Evolutionary conservation across 495 filamentous ascomycete genomes (phyloP), one percentile per base, ranked within the genome.

Genomic region (Amorphotheca resinae): DNA sequence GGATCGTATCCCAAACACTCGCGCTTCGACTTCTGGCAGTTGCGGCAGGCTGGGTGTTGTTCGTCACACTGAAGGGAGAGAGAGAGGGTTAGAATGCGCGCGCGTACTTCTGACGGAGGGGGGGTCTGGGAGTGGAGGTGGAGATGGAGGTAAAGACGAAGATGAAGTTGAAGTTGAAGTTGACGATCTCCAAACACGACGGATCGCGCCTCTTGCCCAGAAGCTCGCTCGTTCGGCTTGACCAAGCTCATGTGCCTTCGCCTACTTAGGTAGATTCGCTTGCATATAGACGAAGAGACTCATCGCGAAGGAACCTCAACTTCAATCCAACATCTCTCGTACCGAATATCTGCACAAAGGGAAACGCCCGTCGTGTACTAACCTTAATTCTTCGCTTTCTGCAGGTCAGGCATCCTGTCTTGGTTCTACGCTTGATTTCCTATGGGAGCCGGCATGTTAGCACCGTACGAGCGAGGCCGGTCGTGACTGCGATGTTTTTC

Each of bases 341-440:
- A 41, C 45, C 45, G 38, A 45, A 40, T 34, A 21, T 26, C 35
- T 31, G 44, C 16, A 15, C 41, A 30, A 44, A 22, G 9, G 30
- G 41, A 44, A 33, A 14, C 26, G 44, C 50, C 44, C 36, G 44
- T 39, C 42, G 16, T 9, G 36, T 36, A 77, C 82, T 58, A 73
- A 95, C 91, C 88, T 98, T 98, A 66, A 98, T 96, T 63, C 91
- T 74, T 55, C 91, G 78, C 62, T 95, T 95, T 49, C 91, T 78
- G 70, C 91, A 98, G 25, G 91, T 98, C 62, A 96, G 64, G 63
- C 91, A 98, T 11, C 91, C 91, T 3, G 91, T 95, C 69, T 98
- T 98, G 32, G 91, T 98, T 54, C 91, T 76, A 54, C 91, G 78
- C 71, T 98, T 96, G 61, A 98, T 94, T 66, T 98, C 91, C 73